Evolutionary conservation across 306 rosid genomes (phyloP).

Genomic region (Cicer bijugum): DNA sequence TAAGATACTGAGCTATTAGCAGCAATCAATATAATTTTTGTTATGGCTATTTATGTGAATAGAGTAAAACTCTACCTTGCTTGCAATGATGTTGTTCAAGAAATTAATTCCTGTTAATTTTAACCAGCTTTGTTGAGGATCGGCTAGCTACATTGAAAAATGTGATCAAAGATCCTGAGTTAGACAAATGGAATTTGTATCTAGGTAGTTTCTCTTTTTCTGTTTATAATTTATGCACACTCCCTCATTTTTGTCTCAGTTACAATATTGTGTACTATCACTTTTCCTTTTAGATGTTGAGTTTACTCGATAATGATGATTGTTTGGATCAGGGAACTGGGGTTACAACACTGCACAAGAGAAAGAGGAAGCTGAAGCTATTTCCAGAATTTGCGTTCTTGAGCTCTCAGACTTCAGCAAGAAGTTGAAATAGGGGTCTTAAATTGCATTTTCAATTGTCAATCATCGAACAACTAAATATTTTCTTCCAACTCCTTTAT

Average conservation of each 20-base stretch:
- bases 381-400: slow-evolving; percentile 67
- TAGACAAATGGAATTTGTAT: slow-evolving; percentile 81
- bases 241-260: background rate
- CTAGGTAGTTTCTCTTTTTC: slow-evolving; percentile 59
- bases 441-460: slow-evolving; percentile 16
- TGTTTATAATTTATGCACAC: slow-evolving; percentile 2
- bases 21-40: too few relatives aligned
- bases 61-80: too few relatives aligned
- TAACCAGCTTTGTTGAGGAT: slow-evolving; percentile 87
- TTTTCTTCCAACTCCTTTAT: slow-evolving; percentile 1
- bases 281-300: background rate
- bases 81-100: too few relatives aligned
- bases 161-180: slow-evolving; percentile 85
- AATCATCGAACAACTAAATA: background rate
- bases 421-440: slow-evolving; percentile 67
- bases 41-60: too few relatives aligned
- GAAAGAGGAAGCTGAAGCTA: slow-evolving; percentile 76
- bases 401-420: slow-evolving; percentile 71
- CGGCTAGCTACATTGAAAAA: slow-evolving; percentile 78
- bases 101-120: too few relatives aligned
- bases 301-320: slow-evolving; percentile 29
- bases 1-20: too few relatives aligned
- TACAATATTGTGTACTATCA: slow-evolving; percentile 1
- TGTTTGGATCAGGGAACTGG: slow-evolving; percentile 66
- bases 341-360: slow-evolving; percentile 88